These are phyloP conservation scores for Magnolia kwangsiensis DNA, from an alignment of 164 flowering plant species.

Conservation along the genomic window DNA sequence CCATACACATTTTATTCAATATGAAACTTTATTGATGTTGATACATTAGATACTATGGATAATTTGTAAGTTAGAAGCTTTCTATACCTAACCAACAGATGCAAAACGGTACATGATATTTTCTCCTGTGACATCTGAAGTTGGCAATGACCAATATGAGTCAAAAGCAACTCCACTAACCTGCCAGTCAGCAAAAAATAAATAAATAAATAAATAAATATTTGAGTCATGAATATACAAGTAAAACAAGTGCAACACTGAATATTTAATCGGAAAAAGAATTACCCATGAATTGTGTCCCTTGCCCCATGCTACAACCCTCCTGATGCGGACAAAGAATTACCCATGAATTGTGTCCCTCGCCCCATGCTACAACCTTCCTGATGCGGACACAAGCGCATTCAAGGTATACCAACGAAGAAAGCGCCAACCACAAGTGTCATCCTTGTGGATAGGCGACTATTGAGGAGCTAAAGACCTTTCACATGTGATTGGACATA, in stretches of 20 bases:
- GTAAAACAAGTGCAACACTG: not conserved
- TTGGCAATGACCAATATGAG: conserved; percentile 89
- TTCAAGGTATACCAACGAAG: too few relatives aligned
- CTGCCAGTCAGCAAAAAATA: conserved; percentile 34
- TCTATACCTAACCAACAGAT: conserved; percentile 94
- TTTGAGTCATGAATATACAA: not conserved
- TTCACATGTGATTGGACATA: too few relatives aligned
- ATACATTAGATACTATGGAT: too few relatives aligned
- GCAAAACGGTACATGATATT: conserved; percentile 88
- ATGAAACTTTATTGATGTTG: too few relatives aligned
- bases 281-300: conserved; percentile 98
- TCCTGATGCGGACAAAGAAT: conserved; percentile 24
- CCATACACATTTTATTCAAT: too few relatives aligned
- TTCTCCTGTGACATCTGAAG: conserved; percentile 72
- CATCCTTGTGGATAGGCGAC: too few relatives aligned
- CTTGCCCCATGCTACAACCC: conserved; percentile 98
- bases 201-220: conserved; percentile 30
- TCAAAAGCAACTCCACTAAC: conserved; percentile 99
- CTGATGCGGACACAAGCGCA: too few relatives aligned
- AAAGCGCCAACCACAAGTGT: too few relatives aligned
- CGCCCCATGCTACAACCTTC: conserved; percentile 99
- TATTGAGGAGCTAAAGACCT: too few relatives aligned
- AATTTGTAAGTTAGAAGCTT: too few relatives aligned
- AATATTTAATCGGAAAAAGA: conserved; percentile 1
- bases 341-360: conserved; percentile 99